phyloP scores from a whole-genome alignment of 2,329 filamentous ascomycete genomes.

The Venturia asperata region DNA sequence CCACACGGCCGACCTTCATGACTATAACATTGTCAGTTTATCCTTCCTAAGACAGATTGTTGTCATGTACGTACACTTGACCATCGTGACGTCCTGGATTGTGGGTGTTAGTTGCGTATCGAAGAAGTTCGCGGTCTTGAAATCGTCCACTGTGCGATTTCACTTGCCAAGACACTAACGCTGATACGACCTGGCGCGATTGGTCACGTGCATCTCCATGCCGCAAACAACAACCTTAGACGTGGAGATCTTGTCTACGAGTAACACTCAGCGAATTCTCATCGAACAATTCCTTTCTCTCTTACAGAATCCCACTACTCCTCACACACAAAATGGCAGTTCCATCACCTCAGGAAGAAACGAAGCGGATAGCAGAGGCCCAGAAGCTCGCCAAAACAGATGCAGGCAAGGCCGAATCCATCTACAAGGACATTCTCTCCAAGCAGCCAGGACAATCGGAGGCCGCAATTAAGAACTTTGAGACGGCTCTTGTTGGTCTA shows the following conservation, averaged over 20 bases:
- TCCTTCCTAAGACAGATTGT: background rate
- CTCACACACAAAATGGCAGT: slow-evolving; percentile 10
- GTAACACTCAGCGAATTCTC: background rate
- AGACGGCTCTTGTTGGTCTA: slow-evolving; percentile 77
- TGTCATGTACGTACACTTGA: slow-evolving; percentile 18
- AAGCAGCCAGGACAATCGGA: slow-evolving; percentile 80
- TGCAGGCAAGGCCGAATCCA: slow-evolving; percentile 73
- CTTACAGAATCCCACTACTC: background rate
- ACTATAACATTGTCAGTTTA: slow-evolving; percentile 14
- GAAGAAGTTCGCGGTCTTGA: background rate
- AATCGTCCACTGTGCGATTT: background rate
- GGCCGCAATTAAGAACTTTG: slow-evolving; percentile 82
- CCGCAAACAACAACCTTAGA: background rate
- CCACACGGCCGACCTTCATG: slow-evolving; percentile 21
- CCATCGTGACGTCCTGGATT: slow-evolving; percentile 17
- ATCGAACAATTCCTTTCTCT: background rate
- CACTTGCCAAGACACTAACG: background rate
- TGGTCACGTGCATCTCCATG: background rate
- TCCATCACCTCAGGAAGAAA: slow-evolving; percentile 36
- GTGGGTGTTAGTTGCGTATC: background rate
- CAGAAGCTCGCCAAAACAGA: slow-evolving; percentile 75
- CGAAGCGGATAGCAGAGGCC: slow-evolving; percentile 75
- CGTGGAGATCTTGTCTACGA: too few species aligned
- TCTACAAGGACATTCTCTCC: slow-evolving; percentile 85
- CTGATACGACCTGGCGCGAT: background rate